These are phyloP conservation scores for Sarocladium strictum DNA, from an alignment of 2,329 filamentous ascomycete species.

Conservation along the genomic window DNA sequence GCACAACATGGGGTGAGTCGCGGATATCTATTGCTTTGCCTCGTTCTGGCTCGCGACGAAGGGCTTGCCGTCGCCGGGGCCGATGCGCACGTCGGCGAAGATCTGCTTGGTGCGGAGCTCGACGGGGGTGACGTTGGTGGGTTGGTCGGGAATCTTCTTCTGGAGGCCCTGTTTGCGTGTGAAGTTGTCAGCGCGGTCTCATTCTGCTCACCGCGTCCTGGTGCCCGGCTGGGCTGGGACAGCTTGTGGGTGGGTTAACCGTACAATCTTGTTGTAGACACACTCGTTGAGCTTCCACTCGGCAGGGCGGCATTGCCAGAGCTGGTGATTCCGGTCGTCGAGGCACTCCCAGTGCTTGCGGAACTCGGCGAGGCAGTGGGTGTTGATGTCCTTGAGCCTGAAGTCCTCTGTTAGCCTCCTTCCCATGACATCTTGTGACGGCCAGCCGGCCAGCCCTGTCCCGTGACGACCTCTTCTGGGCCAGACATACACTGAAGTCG, in stretches of 20 bases:
- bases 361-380: conserved; percentile 86
- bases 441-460: no score
- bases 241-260: conserved; percentile 21
- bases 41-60: conserved; percentile 26
- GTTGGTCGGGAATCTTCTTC: conserved; percentile 72
- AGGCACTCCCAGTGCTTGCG: conserved; percentile 91
- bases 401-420: conserved; percentile 4
- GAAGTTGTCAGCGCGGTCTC: background rate
- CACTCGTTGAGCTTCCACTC: conserved; percentile 93
- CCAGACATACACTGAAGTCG: conserved; percentile 79
- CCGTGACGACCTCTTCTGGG: background rate
- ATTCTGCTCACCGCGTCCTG: background rate
- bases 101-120: conserved; percentile 64
- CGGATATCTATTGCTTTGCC: conserved; percentile 26
- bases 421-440: no score
- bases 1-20: background rate
- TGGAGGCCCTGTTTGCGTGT: conserved; percentile 58
- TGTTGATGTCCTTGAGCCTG: conserved; percentile 93
- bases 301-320: conserved; percentile 86
- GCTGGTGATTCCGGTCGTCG: conserved; percentile 94
- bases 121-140: conserved; percentile 63
- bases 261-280: conserved; percentile 90
- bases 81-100: conserved; percentile 48
- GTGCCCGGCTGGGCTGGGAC: background rate
- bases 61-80: conserved; percentile 36